Evolutionary conservation across 2,329 filamentous ascomycete species (phyloP).

Genomic region (Fusarium sarcochroum): DNA sequence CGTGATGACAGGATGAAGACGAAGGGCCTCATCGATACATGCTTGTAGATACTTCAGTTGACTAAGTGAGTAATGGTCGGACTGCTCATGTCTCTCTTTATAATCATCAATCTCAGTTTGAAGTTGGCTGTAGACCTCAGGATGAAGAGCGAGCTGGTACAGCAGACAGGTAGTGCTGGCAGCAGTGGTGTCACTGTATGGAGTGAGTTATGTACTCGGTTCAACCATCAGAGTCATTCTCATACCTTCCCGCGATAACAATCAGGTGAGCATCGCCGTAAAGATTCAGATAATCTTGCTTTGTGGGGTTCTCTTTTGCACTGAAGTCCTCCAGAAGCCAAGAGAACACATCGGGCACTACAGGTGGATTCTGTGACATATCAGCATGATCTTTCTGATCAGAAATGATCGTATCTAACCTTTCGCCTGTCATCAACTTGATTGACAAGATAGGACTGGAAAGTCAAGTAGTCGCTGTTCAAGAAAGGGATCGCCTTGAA

Average conservation of each 20-base stretch:
- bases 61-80: background rate
- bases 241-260: constrained; percentile 15
- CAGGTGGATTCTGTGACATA: background rate
- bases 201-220: background rate
- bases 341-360: constrained; percentile 16
- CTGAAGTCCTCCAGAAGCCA: constrained; percentile 20
- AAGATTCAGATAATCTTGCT: background rate
- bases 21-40: constrained; percentile 39
- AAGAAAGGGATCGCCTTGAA: background rate
- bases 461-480: background rate
- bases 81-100: background rate
- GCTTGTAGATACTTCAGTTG: constrained; percentile 35
- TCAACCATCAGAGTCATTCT: rapidly evolving
- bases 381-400: background rate
- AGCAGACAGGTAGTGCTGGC: constrained; percentile 23
- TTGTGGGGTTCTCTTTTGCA: background rate
- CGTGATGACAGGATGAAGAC: constrained; percentile 28
- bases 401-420: background rate
- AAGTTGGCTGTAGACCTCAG: background rate
- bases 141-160: constrained; percentile 5
- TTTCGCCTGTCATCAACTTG: constrained; percentile 11
- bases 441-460: background rate
- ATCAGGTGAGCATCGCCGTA: constrained; percentile 10
- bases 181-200: constrained; percentile 32
- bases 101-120: constrained; percentile 32